Evolutionary conservation across 2,329 filamentous ascomycete species (phyloP).

Genomic region (Ustulina deusta): DNA sequence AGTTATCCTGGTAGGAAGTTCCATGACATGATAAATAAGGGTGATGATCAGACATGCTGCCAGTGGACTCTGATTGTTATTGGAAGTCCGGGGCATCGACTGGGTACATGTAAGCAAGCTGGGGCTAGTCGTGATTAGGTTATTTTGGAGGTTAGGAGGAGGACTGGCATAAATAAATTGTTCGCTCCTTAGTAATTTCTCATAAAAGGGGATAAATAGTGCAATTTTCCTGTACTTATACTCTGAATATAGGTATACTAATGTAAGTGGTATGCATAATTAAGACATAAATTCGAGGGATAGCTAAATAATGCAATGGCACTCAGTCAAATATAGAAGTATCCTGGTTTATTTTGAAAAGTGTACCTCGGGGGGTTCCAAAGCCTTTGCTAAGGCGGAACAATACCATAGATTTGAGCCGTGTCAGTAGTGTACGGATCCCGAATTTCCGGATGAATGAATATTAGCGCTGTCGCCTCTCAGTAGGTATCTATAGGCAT

Average conservation of each 20-base stretch:
- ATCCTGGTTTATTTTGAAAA: too few relatives aligned
- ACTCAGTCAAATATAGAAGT: constrained; percentile 2
- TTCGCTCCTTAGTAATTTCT: constrained; percentile 1
- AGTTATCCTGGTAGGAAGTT: background rate
- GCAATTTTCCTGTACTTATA: background rate
- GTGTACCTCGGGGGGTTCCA: too few relatives aligned
- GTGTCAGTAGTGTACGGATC: too few relatives aligned
- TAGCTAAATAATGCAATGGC: background rate
- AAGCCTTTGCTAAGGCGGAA: too few relatives aligned
- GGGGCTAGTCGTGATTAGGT: constrained; percentile 10
- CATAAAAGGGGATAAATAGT: constrained; percentile 3
- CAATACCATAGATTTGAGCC: too few relatives aligned
- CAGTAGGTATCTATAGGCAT: constrained; percentile 3
- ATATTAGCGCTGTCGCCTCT: constrained; percentile 8
- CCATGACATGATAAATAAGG: background rate
- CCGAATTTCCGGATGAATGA: constrained; percentile 26
- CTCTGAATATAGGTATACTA: background rate
- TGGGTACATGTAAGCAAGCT: constrained; percentile 9
- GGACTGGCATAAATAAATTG: constrained; percentile 2
- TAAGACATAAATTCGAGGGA: too few relatives aligned
- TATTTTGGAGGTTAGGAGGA: constrained; percentile 4
- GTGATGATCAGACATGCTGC: background rate
- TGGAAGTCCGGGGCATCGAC: background rate
- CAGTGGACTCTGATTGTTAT: background rate
- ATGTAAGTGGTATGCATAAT: background rate